phyloP scores from a whole-genome alignment of 2,329 filamentous ascomycete genomes.

The Monosporascus sp. region DNA sequence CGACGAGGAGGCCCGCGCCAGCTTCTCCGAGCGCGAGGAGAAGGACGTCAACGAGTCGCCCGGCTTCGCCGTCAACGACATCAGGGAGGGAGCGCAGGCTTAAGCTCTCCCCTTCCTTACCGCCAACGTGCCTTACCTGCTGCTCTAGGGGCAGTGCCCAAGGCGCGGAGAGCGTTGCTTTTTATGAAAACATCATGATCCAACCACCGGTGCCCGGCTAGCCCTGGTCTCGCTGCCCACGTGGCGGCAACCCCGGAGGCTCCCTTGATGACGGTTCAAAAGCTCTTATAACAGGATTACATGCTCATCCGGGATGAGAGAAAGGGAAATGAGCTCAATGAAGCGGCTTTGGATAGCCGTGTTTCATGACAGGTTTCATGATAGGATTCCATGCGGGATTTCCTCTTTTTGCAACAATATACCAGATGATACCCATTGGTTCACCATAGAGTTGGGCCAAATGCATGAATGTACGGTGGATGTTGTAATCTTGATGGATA shows the following conservation, averaged over 20 bases:
- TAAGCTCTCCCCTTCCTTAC: neutral
- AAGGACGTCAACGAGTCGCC: slow-evolving; percentile 1
- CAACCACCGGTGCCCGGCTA: too few species aligned
- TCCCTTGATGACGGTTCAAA: too few species aligned
- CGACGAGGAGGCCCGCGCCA: slow-evolving; percentile 17
- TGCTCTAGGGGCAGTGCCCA: neutral
- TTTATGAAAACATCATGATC: neutral
- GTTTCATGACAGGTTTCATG: neutral
- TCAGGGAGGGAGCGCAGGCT: neutral
- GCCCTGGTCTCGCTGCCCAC: too few species aligned
- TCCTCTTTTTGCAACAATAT: neutral
- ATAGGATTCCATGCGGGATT: neutral
- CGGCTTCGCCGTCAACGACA: neutral
- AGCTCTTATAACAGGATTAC: too few species aligned
- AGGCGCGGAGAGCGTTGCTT: neutral
- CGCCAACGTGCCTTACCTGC: neutral
- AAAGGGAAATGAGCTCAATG: neutral
- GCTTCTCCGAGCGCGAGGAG: slow-evolving; percentile 12
- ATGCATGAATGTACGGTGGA: neutral
- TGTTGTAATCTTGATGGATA: neutral
- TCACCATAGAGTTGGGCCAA: neutral
- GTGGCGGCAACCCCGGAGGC: too few species aligned
- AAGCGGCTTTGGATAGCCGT: neutral
- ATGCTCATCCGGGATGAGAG: neutral
- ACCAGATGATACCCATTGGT: neutral